A percentile compares a stretch with the other conserved stretches of the same genome.
phyloP scores from a whole-genome alignment of 2,329 filamentous ascomycete species.

The Lojkania enalia region DNA sequence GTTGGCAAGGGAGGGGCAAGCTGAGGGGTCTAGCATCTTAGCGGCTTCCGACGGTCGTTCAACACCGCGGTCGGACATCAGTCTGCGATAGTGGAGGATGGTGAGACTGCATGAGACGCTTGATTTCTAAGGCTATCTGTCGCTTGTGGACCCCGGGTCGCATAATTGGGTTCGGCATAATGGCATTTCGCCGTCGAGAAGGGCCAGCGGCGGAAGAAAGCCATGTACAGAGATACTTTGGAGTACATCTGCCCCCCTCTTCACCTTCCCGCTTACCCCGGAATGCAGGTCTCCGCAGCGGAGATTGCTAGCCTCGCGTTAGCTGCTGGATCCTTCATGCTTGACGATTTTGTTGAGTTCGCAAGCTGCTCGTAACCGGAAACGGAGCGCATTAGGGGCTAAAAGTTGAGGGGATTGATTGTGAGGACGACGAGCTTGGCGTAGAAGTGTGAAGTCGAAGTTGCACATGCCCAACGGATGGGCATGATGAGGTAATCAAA shows the following conservation, averaged over 20 bases:
- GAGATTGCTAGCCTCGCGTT: conserved; percentile 14
- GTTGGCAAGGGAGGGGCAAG: not conserved
- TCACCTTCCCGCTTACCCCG: conserved; percentile 18
- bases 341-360: conserved; percentile 26
- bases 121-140: not conserved
- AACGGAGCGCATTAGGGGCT: not conserved
- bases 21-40: not conserved
- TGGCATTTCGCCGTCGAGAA: no score
- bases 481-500: no score
- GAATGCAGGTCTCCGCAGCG: conserved; percentile 15
- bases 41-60: not conserved
- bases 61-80: conserved; percentile 1
- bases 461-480: no score
- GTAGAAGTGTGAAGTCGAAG: no score
- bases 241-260: conserved; percentile 14
- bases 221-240: conserved; percentile 21
- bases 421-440: no score
- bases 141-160: no score
- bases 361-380: conserved; percentile 10
- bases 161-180: no score
- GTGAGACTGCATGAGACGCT: not conserved
- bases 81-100: not conserved
- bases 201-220: not conserved
- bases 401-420: no score
- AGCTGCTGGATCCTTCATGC: conserved; percentile 4